These are phyloP conservation scores for Rhodofomes roseus DNA, from an alignment of 1,284 basidiomycete genomes.

Conservation along the genomic window DNA sequence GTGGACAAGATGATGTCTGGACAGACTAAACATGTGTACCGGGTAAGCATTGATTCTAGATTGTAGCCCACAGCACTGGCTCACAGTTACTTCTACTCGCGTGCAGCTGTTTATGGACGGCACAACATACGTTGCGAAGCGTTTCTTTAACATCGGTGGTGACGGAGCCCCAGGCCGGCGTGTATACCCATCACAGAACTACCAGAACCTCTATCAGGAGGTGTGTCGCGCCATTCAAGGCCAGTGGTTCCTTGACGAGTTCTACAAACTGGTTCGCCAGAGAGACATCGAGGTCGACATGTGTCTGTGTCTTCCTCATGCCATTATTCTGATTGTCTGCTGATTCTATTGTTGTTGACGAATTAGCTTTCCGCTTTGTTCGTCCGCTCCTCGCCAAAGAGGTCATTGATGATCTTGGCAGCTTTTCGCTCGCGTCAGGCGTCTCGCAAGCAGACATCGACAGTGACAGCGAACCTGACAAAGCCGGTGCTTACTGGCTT, in stretches of 20 bases:
- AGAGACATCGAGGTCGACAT: neutral
- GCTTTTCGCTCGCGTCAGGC: neutral
- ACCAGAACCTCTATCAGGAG: neutral
- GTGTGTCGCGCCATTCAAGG: neutral
- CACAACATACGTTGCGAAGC: constrained; percentile 1
- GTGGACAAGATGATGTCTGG: neutral
- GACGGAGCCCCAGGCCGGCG: neutral
- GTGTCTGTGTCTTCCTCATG: neutral
- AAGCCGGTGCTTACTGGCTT: constrained; percentile 3
- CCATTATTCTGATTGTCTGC: neutral
- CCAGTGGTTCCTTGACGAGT: constrained; percentile 3
- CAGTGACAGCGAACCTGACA: neutral
- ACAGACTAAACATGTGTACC: neutral
- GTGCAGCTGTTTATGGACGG: too few relatives aligned
- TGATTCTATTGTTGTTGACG: too few relatives aligned
- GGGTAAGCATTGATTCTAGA: too few relatives aligned
- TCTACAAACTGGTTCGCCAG: neutral
- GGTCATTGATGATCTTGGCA: too few relatives aligned
- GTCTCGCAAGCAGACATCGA: neutral
- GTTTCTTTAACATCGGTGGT: neutral
- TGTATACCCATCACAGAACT: neutral
- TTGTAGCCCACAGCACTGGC: too few relatives aligned
- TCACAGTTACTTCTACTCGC: too few relatives aligned
- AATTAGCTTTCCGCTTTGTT: too few relatives aligned
- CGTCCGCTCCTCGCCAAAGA: too few relatives aligned